These are phyloP conservation scores for Dothideomycetidae sp. DNA, from an alignment of 2,329 filamentous ascomycete genomes.

Conservation along the genomic window DNA sequence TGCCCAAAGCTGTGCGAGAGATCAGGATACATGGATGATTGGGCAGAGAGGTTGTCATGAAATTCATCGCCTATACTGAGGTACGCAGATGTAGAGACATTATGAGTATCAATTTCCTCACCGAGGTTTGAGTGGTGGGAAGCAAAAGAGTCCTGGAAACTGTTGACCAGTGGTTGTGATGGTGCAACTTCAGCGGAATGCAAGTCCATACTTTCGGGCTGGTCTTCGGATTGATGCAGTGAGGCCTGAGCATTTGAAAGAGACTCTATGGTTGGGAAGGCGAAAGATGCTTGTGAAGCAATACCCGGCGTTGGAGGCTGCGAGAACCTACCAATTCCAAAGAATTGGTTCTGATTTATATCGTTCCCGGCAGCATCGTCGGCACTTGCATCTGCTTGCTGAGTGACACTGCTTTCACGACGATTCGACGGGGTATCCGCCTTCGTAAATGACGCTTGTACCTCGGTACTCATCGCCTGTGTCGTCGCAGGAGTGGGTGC, in stretches of 20 bases:
- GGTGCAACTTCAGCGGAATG: background rate
- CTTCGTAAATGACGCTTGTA: slow-evolving; percentile 1
- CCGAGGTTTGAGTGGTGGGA: background rate
- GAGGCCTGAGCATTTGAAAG: background rate
- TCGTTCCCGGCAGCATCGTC: background rate
- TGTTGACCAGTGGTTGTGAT: background rate
- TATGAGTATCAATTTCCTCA: slow-evolving; percentile 6
- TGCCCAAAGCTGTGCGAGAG: background rate
- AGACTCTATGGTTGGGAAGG: background rate
- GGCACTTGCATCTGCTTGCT: background rate
- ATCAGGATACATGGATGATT: slow-evolving; percentile 3
- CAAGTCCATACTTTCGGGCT: background rate
- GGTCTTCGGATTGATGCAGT: too few species aligned
- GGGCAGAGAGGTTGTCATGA: background rate
- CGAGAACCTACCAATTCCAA: background rate
- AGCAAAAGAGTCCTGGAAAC: background rate
- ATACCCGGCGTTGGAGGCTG: background rate
- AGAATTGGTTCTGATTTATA: background rate
- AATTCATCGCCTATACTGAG: slow-evolving; percentile 4
- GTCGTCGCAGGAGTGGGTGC: background rate
- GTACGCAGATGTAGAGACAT: slow-evolving; percentile 4
- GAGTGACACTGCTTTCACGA: background rate
- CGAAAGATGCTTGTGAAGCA: background rate
- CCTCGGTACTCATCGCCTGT: slow-evolving; percentile 1
- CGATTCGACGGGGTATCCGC: background rate